Evolutionary conservation across 371 early-diverging fungal genomes (phyloP).

Genomic region (Fennellomyces sp.): DNA sequence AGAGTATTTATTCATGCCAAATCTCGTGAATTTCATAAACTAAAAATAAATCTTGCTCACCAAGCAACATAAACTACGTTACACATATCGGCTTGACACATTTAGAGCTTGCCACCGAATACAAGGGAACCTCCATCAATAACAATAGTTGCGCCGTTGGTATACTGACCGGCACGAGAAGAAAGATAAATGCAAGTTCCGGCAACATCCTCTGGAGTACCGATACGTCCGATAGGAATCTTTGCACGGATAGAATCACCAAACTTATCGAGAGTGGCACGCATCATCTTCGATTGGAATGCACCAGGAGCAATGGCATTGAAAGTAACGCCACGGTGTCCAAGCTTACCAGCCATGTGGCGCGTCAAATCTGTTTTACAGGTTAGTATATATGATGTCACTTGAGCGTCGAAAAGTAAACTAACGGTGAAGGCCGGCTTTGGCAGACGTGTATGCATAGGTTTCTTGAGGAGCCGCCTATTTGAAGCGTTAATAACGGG

Average conservation of each 20-base stretch:
- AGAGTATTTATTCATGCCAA: too few relatives aligned
- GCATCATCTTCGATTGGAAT: conserved; percentile 90
- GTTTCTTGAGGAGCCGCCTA: conserved; percentile 40
- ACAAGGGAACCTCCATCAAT: conserved; percentile 82
- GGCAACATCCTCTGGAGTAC: conserved; percentile 90
- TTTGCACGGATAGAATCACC: conserved; percentile 57
- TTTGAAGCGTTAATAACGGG: conserved; percentile 31
- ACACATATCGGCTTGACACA: too few relatives aligned
- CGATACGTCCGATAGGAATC: conserved; percentile 75
- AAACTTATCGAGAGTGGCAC: conserved; percentile 64
- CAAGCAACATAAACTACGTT: too few relatives aligned
- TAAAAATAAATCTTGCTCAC: too few relatives aligned
- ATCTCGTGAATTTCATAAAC: too few relatives aligned
- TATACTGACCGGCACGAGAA: conserved; percentile 80
- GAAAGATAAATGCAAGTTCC: conserved; percentile 77
- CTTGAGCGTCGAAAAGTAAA: conserved; percentile 50
- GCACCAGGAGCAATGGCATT: conserved; percentile 92
- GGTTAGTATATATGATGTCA: background rate
- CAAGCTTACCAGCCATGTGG: conserved; percentile 65
- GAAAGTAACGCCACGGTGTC: conserved; percentile 65
- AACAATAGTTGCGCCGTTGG: conserved; percentile 81
- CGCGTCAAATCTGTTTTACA: conserved; percentile 48
- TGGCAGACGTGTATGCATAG: conserved; percentile 79
- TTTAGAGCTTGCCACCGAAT: conserved; percentile 45
- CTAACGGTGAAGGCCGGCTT: conserved; percentile 78